phyloP scores from a whole-genome alignment of 345 rosid species.

The Populus ilicifolia region DNA sequence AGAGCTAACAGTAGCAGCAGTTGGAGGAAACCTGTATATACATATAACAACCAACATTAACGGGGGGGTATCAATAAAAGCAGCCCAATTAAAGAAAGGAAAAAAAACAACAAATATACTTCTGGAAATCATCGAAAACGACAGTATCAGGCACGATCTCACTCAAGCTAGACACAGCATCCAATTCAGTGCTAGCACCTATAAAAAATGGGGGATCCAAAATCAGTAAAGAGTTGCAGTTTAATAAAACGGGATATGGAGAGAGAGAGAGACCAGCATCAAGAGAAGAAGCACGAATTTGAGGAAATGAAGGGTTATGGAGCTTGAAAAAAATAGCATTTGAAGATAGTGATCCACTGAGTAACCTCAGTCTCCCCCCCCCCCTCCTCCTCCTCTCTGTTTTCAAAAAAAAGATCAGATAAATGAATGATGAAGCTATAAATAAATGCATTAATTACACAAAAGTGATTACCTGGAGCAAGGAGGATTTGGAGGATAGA shows the following conservation, averaged over 20 bases:
- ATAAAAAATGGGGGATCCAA: background rate
- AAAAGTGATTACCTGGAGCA: slow-evolving; percentile 27
- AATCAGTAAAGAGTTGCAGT: background rate
- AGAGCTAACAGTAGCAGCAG: slow-evolving; percentile 97
- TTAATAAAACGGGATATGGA: slow-evolving; percentile 1
- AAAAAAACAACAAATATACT: slow-evolving; percentile 28
- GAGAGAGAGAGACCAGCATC: slow-evolving; percentile 39
- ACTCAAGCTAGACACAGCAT: slow-evolving; percentile 78
- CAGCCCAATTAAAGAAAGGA: background rate
- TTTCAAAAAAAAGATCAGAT: slow-evolving; percentile 13
- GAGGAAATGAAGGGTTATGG: slow-evolving; percentile 39
- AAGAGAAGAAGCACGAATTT: slow-evolving; percentile 62
- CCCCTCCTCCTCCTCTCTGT: slow-evolving; percentile 31
- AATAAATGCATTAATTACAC: background rate
- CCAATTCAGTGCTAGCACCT: slow-evolving; percentile 65
- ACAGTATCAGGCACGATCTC: slow-evolving; percentile 95
- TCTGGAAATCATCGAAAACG: slow-evolving; percentile 87
- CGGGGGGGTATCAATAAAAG: background rate
- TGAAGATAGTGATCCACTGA: slow-evolving; percentile 34
- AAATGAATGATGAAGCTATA: background rate
- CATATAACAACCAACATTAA: background rate
- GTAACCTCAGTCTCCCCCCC: slow-evolving; percentile 19
- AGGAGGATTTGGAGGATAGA: slow-evolving; percentile 41
- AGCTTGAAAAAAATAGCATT: slow-evolving; percentile 31
- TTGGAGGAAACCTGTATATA: slow-evolving; percentile 72